Base-by-base conservation (phyloP, 2,329 filamentous ascomycete genomes). In the Penicillium aurantiogriseum region DNA sequence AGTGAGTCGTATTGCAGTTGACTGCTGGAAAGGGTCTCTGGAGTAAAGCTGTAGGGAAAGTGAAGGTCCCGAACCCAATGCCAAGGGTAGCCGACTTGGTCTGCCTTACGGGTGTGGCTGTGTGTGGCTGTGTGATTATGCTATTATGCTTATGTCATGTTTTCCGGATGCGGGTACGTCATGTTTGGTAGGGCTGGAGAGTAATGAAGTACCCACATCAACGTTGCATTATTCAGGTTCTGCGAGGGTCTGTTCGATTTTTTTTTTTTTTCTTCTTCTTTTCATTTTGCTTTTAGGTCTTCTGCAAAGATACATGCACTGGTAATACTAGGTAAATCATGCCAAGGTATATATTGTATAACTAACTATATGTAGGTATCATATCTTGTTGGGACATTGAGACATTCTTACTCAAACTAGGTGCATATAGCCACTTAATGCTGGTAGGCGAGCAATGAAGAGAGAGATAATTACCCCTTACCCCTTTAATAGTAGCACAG, bases 81-180 rank as follows among this genome's bases (percentile, higher is more conserved):
- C 51, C 47, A 51, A 58, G 55, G 7, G 39, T 40, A 43, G 31
- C 54, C 48, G 50, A 55, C 44, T 51, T 50, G 29, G 10, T 51
- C 39, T 45, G 50, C 50, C 50, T 51, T 52, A 36, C 21, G 21
- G 39, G 4, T 58, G 62, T 61, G 58, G 60, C 62, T 55, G 42
- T 56, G 55, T 42, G 51, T 54, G 53, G 51, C 36, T 54, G 36
- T 8, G 45, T n/a, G 15, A 13, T 45, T 36, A 45, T 42, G 50
- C 51, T 56, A 13, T 45, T 36, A 45, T 42, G 50, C 51, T 56
- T 62, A 55, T 54, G 55, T 51, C 50, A 58, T 23, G 6, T 1
- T 8, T 29, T 39, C 60, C 58, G 50, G 47, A 61, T 64, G 60
- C 60, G 58, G 63, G 49, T 58, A 65, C 63, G 63, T 63, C 61